Evolutionary conservation across 345 rosid genomes (phyloP), one percentile per base, ranked within the genome.

Genomic region (Sonneratia caseolaris): DNA sequence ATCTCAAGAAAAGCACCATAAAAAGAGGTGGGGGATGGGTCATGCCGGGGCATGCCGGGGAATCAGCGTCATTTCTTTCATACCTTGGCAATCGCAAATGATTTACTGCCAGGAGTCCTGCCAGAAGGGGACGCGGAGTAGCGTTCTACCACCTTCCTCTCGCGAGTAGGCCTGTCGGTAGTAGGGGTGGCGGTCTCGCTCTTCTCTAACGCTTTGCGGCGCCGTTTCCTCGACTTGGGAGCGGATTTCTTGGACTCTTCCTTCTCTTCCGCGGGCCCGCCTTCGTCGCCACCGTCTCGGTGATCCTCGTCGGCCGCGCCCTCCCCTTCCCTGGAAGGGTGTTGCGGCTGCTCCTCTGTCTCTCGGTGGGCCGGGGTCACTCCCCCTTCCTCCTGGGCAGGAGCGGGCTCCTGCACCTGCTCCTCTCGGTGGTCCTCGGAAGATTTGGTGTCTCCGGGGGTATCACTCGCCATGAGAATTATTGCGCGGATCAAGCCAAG

Each of bases 91-190:
- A 92, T 90, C 2, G 91, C 85, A 61, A 95, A 65, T 3, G 88
- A 75, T 72, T 90, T 95, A 73, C 77, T 72, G 5, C 85, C 75
- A 5, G 87, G 79, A 36, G 92, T 71, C 68, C 91, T 83, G 27
- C 79, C 76, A 71, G 84, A 79, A 69, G 89, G 80, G 5, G 98
- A 82, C 19, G 77, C 78, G 9, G 99, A 89, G 84, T 86, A 95
- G 72, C 97, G 89, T 74, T 95, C 97, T 24, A 95, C 99, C 21
- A 83, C 68, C 81, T 87, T 95, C 82, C 96, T 84, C 86, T 95
- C 97, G 74, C 99, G 88, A 8, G 90, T 79, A 13, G 99, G 97
- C 74, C 97, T 81, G 8, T 90, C 91, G 68, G 87, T 90, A 53
- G 79, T 64, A 12, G 92, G 89, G 1, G 64, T 71, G 80, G 82